Evolutionary conservation across 257 asterid species (phyloP).

Genomic region (Salvia hispanica): DNA sequence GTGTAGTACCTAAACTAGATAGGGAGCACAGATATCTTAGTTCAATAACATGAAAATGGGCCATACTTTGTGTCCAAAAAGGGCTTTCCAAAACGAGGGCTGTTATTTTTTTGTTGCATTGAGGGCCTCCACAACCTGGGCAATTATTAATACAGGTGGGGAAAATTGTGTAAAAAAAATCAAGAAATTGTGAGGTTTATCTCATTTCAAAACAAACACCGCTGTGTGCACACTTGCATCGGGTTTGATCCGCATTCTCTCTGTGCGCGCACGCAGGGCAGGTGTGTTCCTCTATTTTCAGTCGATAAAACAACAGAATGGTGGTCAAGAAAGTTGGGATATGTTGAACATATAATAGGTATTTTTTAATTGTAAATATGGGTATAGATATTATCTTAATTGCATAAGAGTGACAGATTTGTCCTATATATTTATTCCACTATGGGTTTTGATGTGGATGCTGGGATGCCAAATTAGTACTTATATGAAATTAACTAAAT

Average conservation of each 20-base stretch:
- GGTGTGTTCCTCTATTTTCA: no score
- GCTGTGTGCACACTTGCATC: no score
- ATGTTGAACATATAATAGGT: no score
- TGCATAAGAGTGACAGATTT: no score
- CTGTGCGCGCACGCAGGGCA: no score
- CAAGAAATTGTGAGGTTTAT: no score
- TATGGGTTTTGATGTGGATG: background rate
- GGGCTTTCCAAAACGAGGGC: slow-evolving; percentile 3
- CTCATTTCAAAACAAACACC: no score
- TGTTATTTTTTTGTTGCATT: slow-evolving; percentile 10
- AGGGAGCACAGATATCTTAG: slow-evolving; percentile 11
- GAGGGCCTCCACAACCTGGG: slow-evolving; percentile 33
- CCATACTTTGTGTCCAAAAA: slow-evolving; percentile 26
- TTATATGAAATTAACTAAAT: background rate
- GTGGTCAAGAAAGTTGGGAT: no score
- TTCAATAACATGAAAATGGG: slow-evolving; percentile 23
- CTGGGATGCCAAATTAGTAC: background rate
- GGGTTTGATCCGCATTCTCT: no score
- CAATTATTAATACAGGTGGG: background rate
- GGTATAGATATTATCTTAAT: no score
- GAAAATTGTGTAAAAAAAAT: background rate
- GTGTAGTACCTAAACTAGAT: slow-evolving; percentile 13
- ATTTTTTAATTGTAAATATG: no score
- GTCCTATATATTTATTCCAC: background rate
- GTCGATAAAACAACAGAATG: no score